Percentiles rank a stretch among this genome's conserved stretches.
Conservation (phyloP, 2,329 filamentous ascomycete genomes). For the Ophiostoma tasmaniense region DNA sequence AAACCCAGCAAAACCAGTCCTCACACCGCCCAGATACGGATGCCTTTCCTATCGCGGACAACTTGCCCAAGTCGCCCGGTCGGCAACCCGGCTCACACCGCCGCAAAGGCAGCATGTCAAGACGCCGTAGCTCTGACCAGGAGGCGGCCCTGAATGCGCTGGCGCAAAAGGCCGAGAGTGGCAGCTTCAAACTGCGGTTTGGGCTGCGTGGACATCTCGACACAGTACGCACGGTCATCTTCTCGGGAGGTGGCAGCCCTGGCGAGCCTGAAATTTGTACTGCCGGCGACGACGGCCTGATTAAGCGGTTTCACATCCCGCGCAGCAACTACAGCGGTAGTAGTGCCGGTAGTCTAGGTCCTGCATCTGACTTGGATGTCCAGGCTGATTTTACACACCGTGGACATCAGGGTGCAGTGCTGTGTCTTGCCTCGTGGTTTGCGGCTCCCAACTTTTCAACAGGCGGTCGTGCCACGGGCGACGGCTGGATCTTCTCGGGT, state of each 20-base stretch:
- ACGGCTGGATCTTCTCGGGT: slow-evolving; percentile 97
- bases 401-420: slow-evolving; percentile 84
- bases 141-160: slow-evolving; percentile 45
- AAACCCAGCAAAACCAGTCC: slow-evolving; percentile 27
- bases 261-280: slow-evolving; percentile 96
- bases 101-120: slow-evolving; percentile 70
- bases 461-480: slow-evolving; percentile 76
- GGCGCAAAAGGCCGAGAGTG: slow-evolving; percentile 45
- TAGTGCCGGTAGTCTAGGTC: slow-evolving; percentile 20
- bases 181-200: slow-evolving; percentile 86
- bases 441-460: slow-evolving; percentile 82
- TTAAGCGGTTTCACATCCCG: slow-evolving; percentile 95
- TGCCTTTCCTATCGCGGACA: slow-evolving; percentile 74
- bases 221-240: slow-evolving; percentile 88
- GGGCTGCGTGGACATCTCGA: slow-evolving; percentile 87
- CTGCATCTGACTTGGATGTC: slow-evolving; percentile 75
- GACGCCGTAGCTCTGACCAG: slow-evolving; percentile 61
- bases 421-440: slow-evolving; percentile 78
- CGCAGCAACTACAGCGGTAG: slow-evolving; percentile 50
- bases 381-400: slow-evolving; percentile 91
- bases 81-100: slow-evolving; percentile 61
- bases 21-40: slow-evolving; percentile 73
- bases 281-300: slow-evolving; percentile 85
- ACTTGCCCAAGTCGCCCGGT: slow-evolving; percentile 70
- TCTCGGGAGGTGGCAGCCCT: slow-evolving; percentile 90